Base-by-base conservation (phyloP, 495 filamentous ascomycete genomes). In the Talaromyces proteolyticus region DNA sequence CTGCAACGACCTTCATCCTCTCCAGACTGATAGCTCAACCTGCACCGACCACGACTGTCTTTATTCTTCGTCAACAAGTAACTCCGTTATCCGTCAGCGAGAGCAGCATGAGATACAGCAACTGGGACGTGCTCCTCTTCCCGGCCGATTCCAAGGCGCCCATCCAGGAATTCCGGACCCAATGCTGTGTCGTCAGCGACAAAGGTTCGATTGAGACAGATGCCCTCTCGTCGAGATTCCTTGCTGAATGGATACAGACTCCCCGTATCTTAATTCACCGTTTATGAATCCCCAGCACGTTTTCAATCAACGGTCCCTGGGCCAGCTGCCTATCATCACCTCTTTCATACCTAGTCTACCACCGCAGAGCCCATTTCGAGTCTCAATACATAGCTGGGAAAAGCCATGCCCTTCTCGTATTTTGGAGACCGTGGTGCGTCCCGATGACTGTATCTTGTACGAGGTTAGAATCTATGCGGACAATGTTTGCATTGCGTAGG, bases 61-160 rank as follows among this genome's bases (percentile, higher is more conserved):
- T n/a, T n/a, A n/a, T n/a, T n/a, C n/a, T n/a, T n/a, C n/a, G n/a
- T n/a, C n/a, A n/a, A n/a, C n/a, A n/a, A n/a, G n/a, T n/a, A n/a
- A n/a, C n/a, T n/a, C n/a, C n/a, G n/a, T n/a, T n/a, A n/a, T n/a
- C n/a, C n/a, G n/a, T n/a, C n/a, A n/a, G n/a, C n/a, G 17, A 39
- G 14, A 2, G 34, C 59, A 62, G 21, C 8, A 94, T 94, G 89
- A 82, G 89, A 46, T 94, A 87, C 72, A 76, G 86, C 50, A 83
- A 85, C 57, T 93, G 89, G 90, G 90, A 94, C 60, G 76, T 92
- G 45, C 81, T 94, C 44, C 71, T 95, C 49, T 93, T 94, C 64
- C 85, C 88, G 1, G 67, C 72, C 39, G 65, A 66, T 24, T 75
- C 68, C 47, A 79, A 78, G 53, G 74, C 86, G 16, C 89, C 89